Base-by-base conservation (phyloP, 371 early-diverging fungal species). In the Mortierella sp. region DNA sequence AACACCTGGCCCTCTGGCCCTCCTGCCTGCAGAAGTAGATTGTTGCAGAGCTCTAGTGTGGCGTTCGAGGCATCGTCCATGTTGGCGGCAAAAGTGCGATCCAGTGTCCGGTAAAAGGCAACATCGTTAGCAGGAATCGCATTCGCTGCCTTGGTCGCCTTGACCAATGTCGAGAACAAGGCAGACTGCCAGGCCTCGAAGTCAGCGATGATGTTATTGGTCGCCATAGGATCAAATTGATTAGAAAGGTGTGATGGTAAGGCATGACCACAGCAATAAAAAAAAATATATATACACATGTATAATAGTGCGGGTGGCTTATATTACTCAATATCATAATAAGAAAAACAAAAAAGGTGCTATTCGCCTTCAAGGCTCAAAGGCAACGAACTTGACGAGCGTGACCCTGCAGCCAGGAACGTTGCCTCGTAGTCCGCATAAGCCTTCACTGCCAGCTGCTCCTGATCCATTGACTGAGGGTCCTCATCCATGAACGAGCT, bases 81-180 rank as follows among this genome's bases (percentile, higher is more conserved):
- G 26, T 83, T 78, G 54, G 71, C 70, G 50, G 89, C 88, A 48
- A 92, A 84, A 6, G 73, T 73, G 30, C 81, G 82, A 79, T 91
- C 89, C 12, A 92, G 82, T 2, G 93, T 86, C 56, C 88, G 82
- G 82, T 86, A 88, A 69, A 90, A 95, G 9, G 83, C 79, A n/a
- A 92, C 94, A 24, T 81, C 82, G 26, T 55, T 51, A 23, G 81
- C 72, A 6, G 86, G 85, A 30, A 95, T 83, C 41, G 83, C 81
- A 41, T 87, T 86, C 3, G 88, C 82, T 3, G 90, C 90, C 64
- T 85, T 85, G 23, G 89, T 89, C 4, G 90, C 90, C 41, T 82
- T 81, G 23, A 90, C 81, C 42, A 92, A 70, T 0, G 90, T 81
- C 28, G 80, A 81, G 50, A 88, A 90, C 17, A 90, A 80, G 0